Evolutionary conservation across 1,284 basidiomycete genomes (phyloP), one percentile per base, ranked within the genome.

Genomic region (Melampsora americana): DNA sequence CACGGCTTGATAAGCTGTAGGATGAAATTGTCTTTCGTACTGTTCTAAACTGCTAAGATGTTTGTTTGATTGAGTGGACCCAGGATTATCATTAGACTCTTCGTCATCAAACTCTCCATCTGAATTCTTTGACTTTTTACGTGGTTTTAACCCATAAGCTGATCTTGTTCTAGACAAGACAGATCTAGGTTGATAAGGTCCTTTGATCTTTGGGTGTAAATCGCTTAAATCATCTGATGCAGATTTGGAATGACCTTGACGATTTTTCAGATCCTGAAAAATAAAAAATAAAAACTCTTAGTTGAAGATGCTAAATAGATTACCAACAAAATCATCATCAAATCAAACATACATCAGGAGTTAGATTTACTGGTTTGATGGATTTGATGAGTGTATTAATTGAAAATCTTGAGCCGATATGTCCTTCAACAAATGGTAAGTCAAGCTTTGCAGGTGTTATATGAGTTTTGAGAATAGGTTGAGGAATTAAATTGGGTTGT

Each of bases 141-240:
- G 42, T 42, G 42, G 42, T 42, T 42, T 42, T 42, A 42, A 28
- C 23, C 53, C 23, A 23, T 59, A 59, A 23, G 53, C 53, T 28
- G n/a, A 28, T 59, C 53, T 23, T 23, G 53, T 59, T 59, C 53
- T 23, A 23, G 53, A 23, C 11, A 59, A 14, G 9, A 59, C 9
- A 3, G 53, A 59, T 28, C 53, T 59, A 23, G 53, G 53, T 28
- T 59, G 53, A 59, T 59, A 59, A 59, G 53, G 53, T 28, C 53
- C 53, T 28, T 59, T 59, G 53, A 59, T 59, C 18, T 7, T 59
- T 23, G 53, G 53, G 14, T 59, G 23, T 5, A 14, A 23, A 26
- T 23, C n/a, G 1, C n/a, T 59, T 23, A 23, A 28, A 59, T 59
- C 53, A 7, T 59, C 53, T 23, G n/a, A 23, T 59, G 53, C 23